Percentiles rank a stretch among this genome's conserved stretches.
These are phyloP conservation scores for Aureobasidium mangrovei DNA, from an alignment of 2,329 filamentous ascomycete genomes.

Conservation along the genomic window DNA sequence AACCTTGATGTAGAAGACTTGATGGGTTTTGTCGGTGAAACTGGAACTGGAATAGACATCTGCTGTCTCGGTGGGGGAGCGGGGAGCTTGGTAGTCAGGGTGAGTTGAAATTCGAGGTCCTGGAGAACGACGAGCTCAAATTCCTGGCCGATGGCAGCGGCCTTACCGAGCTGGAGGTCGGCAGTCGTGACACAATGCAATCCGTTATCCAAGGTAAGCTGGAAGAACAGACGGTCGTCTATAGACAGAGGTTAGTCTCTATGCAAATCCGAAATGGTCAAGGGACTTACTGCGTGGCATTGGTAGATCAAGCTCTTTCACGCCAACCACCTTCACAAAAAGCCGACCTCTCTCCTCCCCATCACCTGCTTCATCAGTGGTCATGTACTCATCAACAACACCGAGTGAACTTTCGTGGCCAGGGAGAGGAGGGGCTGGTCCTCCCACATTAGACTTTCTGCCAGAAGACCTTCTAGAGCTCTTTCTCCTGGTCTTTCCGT, in stretches of 20 bases:
- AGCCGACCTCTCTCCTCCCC: slow-evolving; percentile 79
- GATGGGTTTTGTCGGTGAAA: slow-evolving; percentile 53
- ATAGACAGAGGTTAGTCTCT: slow-evolving; percentile 23
- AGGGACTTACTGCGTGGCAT: slow-evolving; percentile 69
- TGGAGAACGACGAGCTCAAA: slow-evolving; percentile 96
- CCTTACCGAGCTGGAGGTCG: slow-evolving; percentile 85
- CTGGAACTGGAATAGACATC: slow-evolving; percentile 22
- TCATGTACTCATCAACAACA: slow-evolving; percentile 54
- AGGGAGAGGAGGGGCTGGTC: slow-evolving; percentile 69
- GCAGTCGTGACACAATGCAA: slow-evolving; percentile 95
- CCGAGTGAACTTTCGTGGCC: slow-evolving; percentile 68
- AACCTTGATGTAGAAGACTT: slow-evolving; percentile 70
- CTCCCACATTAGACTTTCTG: slow-evolving; percentile 19
- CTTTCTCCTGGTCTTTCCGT: slow-evolving; percentile 63
- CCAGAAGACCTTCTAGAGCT: slow-evolving; percentile 51
- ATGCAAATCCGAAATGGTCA: neutral
- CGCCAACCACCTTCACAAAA: slow-evolving; percentile 97
- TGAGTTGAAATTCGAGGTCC: slow-evolving; percentile 97
- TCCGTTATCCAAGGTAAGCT: slow-evolving; percentile 94
- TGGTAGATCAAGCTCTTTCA: slow-evolving; percentile 89
- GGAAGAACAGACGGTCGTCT: slow-evolving; percentile 91
- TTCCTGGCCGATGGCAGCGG: slow-evolving; percentile 91
- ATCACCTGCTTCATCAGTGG: slow-evolving; percentile 56
- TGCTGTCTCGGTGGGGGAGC: slow-evolving; percentile 41
- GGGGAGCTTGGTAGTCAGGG: slow-evolving; percentile 88